Percentiles rank a stretch among this genome's conserved stretches.
phyloP scores from a whole-genome alignment of 2,329 filamentous ascomycete species.

The Diaporthe caulivora region DNA sequence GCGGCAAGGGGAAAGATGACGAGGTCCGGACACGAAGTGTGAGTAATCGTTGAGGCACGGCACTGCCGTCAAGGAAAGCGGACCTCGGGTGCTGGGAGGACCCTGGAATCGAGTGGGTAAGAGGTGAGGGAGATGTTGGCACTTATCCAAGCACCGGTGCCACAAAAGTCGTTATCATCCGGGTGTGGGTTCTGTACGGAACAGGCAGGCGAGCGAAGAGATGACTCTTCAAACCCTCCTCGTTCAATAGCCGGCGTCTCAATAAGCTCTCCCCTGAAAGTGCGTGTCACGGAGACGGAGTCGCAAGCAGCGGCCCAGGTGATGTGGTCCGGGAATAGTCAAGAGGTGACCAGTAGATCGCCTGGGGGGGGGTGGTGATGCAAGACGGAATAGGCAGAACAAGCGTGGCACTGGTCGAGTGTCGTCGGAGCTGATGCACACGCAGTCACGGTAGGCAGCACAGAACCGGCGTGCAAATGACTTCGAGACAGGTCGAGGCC shows the following conservation, averaged over 20 bases:
- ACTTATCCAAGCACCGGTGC: slow-evolving; percentile 54
- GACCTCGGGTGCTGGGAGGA: slow-evolving; percentile 39
- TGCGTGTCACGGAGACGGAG: slow-evolving; percentile 7
- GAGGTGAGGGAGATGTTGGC: slow-evolving; percentile 47
- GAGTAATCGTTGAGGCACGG: slow-evolving; percentile 38
- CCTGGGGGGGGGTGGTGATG: slow-evolving; percentile 1
- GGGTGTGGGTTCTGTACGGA: slow-evolving; percentile 52
- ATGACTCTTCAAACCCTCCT: slow-evolving; percentile 59
- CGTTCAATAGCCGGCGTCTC: slow-evolving; percentile 44
- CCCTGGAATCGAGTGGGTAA: slow-evolving; percentile 47
- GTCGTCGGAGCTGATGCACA: slow-evolving; percentile 17
- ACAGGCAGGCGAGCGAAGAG: slow-evolving; percentile 60
- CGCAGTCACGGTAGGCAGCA: slow-evolving; percentile 28
- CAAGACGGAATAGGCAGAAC: neutral
- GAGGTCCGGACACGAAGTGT: slow-evolving; percentile 34
- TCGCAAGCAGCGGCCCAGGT: neutral
- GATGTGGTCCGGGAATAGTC: neutral
- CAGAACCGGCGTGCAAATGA: slow-evolving; percentile 31
- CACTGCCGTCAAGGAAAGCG: slow-evolving; percentile 38
- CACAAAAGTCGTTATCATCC: slow-evolving; percentile 56
- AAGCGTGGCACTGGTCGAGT: neutral
- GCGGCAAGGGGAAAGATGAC: slow-evolving; percentile 25
- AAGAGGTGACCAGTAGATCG: slow-evolving; percentile 30
- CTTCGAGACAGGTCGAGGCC: slow-evolving; percentile 35
- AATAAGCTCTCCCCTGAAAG: neutral